phyloP scores from a whole-genome alignment of 441 rosid species.

The Manihot esculenta region DNA sequence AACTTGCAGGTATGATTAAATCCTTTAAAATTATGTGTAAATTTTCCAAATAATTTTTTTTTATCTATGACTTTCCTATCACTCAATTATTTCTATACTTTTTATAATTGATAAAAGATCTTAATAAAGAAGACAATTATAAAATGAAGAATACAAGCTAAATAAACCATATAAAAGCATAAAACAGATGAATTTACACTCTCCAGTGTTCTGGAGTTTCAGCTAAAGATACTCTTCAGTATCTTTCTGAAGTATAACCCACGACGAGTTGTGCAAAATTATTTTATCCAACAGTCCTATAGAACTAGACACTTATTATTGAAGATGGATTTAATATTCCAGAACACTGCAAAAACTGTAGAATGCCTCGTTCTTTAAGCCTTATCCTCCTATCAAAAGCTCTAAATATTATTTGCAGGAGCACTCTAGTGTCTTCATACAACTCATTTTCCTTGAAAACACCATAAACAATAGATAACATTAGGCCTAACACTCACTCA shows the following conservation, averaged over 20 bases:
- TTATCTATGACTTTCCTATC: too few species aligned
- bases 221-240: neutral
- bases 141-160: neutral
- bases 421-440: neutral
- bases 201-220: neutral
- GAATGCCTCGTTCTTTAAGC: neutral
- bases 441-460: neutral
- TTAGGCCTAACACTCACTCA: too few species aligned
- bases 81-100: neutral
- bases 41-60: neutral
- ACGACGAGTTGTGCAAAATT: neutral
- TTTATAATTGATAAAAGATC: neutral
- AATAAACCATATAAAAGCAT: neutral
- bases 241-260: neutral
- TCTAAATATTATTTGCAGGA: neutral
- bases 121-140: neutral
- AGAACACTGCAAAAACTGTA: neutral
- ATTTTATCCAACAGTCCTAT: neutral
- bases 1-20: constrained; percentile 67
- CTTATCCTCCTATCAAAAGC: neutral
- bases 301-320: neutral
- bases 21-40: neutral
- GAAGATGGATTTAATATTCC: neutral
- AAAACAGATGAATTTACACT: neutral
- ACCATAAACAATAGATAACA: neutral